Evolutionary conservation across 208 protist genomes (phyloP).

Genomic region (Zelonia costaricensis): DNA sequence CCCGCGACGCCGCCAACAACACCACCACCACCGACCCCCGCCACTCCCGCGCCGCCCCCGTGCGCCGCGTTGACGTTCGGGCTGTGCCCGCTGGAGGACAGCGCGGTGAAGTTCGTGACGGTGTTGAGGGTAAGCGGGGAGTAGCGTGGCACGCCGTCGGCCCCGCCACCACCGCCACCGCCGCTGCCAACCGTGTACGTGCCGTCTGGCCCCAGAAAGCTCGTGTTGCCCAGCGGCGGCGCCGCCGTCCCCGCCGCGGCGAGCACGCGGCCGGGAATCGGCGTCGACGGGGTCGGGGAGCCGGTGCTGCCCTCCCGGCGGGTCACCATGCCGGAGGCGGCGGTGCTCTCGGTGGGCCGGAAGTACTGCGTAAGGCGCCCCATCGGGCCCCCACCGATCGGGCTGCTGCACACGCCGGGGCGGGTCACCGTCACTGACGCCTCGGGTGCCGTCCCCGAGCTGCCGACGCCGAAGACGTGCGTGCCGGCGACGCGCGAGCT

Average conservation of each 20-base stretch:
- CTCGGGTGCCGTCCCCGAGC: slow-evolving; percentile 23
- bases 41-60: background rate
- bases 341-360: slow-evolving; percentile 17
- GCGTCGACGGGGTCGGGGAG: background rate
- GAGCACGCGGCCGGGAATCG: too few species aligned
- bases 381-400: slow-evolving; percentile 14
- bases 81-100: too few species aligned
- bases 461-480: slow-evolving; percentile 26
- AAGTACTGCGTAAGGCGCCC: slow-evolving; percentile 33
- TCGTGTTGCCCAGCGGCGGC: slow-evolving; percentile 2
- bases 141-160: slow-evolving; percentile 16
- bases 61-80: background rate
- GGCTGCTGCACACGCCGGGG: slow-evolving; percentile 15
- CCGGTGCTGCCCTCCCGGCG: slow-evolving; percentile 4
- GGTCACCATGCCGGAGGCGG: too few species aligned
- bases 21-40: background rate
- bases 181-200: slow-evolving; percentile 18
- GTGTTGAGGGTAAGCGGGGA: slow-evolving; percentile 14
- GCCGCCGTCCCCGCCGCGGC: too few species aligned
- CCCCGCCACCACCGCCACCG: slow-evolving; percentile 7
- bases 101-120: slow-evolving; percentile 21
- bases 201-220: slow-evolving; percentile 15
- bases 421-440: slow-evolving; percentile 28
- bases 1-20: background rate
- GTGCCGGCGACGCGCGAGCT: background rate